Percentiles rank a stretch among this genome's conserved stretches.
phyloP scores from a whole-genome alignment of 257 asterid genomes.

The Rehmannia glutinosa region DNA sequence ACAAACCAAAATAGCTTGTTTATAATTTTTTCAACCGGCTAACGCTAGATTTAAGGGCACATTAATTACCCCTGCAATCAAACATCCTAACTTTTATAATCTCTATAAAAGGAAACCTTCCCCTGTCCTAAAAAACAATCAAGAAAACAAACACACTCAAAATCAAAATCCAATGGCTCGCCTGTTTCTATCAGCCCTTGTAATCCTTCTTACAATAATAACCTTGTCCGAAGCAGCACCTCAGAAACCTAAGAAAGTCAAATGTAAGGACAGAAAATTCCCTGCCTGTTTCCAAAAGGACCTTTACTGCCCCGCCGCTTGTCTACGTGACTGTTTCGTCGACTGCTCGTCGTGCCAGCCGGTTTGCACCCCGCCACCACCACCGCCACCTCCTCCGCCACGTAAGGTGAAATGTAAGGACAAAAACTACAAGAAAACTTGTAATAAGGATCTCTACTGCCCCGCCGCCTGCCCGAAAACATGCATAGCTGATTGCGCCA shows the following conservation, averaged over 20 bases:
- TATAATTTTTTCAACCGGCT: background rate
- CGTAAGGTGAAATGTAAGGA: slow-evolving; percentile 25
- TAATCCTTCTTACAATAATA: slow-evolving; percentile 31
- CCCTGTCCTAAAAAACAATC: background rate
- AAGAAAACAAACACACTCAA: background rate
- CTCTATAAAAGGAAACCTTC: slow-evolving; percentile 23
- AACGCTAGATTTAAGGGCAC: slow-evolving; percentile 27
- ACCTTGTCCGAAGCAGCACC: slow-evolving; percentile 34
- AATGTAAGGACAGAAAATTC: slow-evolving; percentile 46
- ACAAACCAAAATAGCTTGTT: no score
- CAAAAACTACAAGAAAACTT: slow-evolving; percentile 13
- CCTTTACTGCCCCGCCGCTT: slow-evolving; percentile 42
- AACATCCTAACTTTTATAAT: background rate
- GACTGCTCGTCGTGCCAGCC: slow-evolving; percentile 49
- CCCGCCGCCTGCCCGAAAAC: slow-evolving; percentile 31
- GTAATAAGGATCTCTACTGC: slow-evolving; percentile 24
- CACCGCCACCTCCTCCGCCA: slow-evolving; percentile 33
- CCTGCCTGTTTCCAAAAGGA: slow-evolving; percentile 29
- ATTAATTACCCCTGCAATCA: background rate
- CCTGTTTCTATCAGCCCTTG: slow-evolving; percentile 22
- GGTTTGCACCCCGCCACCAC: slow-evolving; percentile 30
- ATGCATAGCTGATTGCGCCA: slow-evolving; percentile 27
- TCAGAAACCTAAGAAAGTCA: slow-evolving; percentile 36
- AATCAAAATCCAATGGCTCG: slow-evolving; percentile 23
- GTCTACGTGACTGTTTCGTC: slow-evolving; percentile 41